Conservation (phyloP, 805 yeast species). For the Sugiyamaella valdiviana region DNA sequence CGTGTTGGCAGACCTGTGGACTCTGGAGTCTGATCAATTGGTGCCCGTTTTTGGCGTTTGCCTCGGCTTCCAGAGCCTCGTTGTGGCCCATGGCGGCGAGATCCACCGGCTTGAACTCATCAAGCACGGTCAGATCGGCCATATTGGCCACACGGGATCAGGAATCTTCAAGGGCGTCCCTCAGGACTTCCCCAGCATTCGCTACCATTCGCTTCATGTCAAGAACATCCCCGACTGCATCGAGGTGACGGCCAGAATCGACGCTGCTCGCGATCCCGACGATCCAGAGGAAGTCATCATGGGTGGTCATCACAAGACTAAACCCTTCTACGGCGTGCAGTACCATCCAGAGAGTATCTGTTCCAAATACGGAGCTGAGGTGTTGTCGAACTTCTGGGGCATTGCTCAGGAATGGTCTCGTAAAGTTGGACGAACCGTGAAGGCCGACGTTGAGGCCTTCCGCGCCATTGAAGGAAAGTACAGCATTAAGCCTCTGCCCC, state of each 20-base stretch:
- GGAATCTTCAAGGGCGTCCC: constrained; percentile 42
- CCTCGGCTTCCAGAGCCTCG: constrained; percentile 83
- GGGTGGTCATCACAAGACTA: constrained; percentile 61
- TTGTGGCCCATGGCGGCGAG: constrained; percentile 52
- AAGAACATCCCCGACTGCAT: constrained; percentile 22
- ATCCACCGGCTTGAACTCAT: constrained; percentile 51
- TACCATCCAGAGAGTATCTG: constrained; percentile 96
- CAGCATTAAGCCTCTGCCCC: constrained; percentile 22
- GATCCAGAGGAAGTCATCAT: constrained; percentile 47
- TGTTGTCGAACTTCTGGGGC: constrained; percentile 59
- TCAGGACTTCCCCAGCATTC: constrained; percentile 53
- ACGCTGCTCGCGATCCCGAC: constrained; percentile 53
- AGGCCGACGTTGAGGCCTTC: not conserved
- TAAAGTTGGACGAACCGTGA: constrained; percentile 3
- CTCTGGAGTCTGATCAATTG: constrained; percentile 26
- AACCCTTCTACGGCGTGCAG: constrained; percentile 89
- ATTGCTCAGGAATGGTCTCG: constrained; percentile 38
- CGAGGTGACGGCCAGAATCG: constrained; percentile 38
- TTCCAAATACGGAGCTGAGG: constrained; percentile 55
- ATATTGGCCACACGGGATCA: constrained; percentile 33
- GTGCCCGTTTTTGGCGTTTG: constrained; percentile 87
- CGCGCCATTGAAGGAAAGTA: constrained; percentile 4
- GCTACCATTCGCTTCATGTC: constrained; percentile 77
- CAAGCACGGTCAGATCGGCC: constrained; percentile 80
- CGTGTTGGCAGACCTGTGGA: constrained; percentile 54